Evolutionary conservation across 2,329 filamentous ascomycete genomes (phyloP), one percentile per base, ranked within the genome.

Genomic region (Xylariaceae sp.): DNA sequence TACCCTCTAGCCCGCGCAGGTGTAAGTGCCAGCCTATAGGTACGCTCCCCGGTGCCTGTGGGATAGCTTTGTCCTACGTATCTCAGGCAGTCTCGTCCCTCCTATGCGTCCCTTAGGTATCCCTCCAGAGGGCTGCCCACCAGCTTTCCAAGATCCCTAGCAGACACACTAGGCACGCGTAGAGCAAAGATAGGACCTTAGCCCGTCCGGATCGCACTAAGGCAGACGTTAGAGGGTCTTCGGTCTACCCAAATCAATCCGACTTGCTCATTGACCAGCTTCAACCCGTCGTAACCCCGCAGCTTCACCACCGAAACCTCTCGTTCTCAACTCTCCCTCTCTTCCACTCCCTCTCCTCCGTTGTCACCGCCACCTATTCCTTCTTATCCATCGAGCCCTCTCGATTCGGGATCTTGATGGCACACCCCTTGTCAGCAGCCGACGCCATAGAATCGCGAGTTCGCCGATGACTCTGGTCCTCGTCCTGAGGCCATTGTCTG

Each of bases 401-500:
- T 34, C 61, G 62, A 59, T 64, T 68, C 62, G 63, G 68, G 68
- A 71, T 72, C 76, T 80, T 81, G 74, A 82, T 82, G 80, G 80
- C 81, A 77, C 75, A 77, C 76, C 74, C 71, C 73, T 75, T 77
- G 76, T 74, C 75, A 72, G 75, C 76, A 76, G 75, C 75, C 75
- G 66, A 71, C 67, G 68, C 67, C 63, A 66, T 63, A 69, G 76
- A 77, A 80, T 80, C 78, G 80, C 81, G 79, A 83, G 78, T 77
- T 80, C 80, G 79, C 81, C 83, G 81, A 83, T 78, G 82, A 82
- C 80, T 75, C 73, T 77, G 75, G 80, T 78, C 79, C 81, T 72
- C 66, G 44, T 64, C 63, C 74, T 76, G 78, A 79, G 77, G 73
- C 75, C 77, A 78, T 72, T 73, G 77, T 78, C 76, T 77, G 74